Percentiles rank a stretch among this genome's conserved stretches.
Conservation (phyloP, 805 yeast species). For the Danielia oregonensis region DNA sequence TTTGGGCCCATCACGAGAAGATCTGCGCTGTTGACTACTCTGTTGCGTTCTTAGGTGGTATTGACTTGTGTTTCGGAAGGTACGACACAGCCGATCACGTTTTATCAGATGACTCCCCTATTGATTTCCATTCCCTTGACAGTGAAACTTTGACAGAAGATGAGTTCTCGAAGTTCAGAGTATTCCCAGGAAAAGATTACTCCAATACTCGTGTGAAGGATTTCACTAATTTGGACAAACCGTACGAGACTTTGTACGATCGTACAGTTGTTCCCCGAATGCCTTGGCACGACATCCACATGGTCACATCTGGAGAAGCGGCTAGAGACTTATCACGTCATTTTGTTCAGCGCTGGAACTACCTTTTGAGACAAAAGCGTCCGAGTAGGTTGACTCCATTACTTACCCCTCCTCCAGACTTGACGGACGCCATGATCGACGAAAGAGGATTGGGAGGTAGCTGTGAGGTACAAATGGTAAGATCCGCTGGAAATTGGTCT, state of each 20-base stretch:
- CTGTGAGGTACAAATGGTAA: constrained; percentile 84
- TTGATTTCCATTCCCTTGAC: constrained; percentile 30
- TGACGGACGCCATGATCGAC: constrained; percentile 66
- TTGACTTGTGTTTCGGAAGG: constrained; percentile 93
- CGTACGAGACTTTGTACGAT: constrained; percentile 90
- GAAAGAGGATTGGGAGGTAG: constrained; percentile 68
- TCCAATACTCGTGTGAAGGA: constrained; percentile 94
- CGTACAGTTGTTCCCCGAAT: constrained; percentile 78
- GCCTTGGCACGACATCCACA: constrained; percentile 99
- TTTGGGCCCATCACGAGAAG: constrained; percentile 99
- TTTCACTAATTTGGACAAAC: constrained; percentile 74
- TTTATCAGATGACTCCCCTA: constrained; percentile 64
- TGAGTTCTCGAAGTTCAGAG: constrained; percentile 50
- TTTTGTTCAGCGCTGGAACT: constrained; percentile 97
- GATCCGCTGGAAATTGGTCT: constrained; percentile 94
- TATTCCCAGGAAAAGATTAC: constrained; percentile 95
- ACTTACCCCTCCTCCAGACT: constrained; percentile 87
- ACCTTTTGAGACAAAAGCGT: constrained; percentile 83
- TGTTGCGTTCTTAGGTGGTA: constrained; percentile 89
- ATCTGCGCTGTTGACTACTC: constrained; percentile 82
- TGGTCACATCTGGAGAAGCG: constrained; percentile 90
- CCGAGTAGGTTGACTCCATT: constrained; percentile 94
- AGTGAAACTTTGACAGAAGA: constrained; percentile 32
- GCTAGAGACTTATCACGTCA: constrained; percentile 93
- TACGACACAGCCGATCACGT: constrained; percentile 97